Percentiles rank a stretch among this genome's conserved stretches.
Conservation (phyloP, 352 stramenopile genomes). For the Globisporangium nodosum region DNA sequence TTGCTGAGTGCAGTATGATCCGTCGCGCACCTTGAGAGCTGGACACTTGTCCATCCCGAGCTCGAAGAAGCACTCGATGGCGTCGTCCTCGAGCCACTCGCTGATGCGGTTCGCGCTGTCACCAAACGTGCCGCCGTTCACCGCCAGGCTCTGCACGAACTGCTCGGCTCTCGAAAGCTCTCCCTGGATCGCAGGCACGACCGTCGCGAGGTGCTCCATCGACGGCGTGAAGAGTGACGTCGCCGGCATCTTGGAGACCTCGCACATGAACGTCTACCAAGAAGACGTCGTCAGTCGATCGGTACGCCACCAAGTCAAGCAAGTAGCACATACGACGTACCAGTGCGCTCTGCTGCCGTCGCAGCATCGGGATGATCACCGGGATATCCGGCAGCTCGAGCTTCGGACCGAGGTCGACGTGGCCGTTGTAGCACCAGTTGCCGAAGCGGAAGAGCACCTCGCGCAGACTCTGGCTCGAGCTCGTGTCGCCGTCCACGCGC, state of each 20-base stretch:
- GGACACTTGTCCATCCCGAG: slow-evolving; percentile 69
- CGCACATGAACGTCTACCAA: slow-evolving; percentile 86
- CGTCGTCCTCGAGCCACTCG: slow-evolving; percentile 89
- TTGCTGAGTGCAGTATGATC: too few relatives aligned
- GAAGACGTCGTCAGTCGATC: not conserved
- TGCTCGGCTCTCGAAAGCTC: slow-evolving; percentile 81
- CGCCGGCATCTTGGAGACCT: slow-evolving; percentile 87
- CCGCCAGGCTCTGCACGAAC: slow-evolving; percentile 63
- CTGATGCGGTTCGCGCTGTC: slow-evolving; percentile 41
- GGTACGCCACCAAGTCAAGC: not conserved
- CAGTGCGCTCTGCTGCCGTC: slow-evolving; percentile 89
- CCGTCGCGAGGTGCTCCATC: slow-evolving; percentile 81
- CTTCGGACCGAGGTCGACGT: slow-evolving; percentile 88
- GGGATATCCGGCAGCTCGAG: slow-evolving; percentile 89
- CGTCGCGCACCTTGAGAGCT: slow-evolving; percentile 41
- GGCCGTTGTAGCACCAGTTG: slow-evolving; percentile 93
- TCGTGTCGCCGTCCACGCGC: slow-evolving; percentile 19
- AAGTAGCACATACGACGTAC: slow-evolving; percentile 18
- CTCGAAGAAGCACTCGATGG: slow-evolving; percentile 91
- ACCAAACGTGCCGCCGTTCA: slow-evolving; percentile 26
- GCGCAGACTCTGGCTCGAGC: slow-evolving; percentile 45
- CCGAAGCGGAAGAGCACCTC: slow-evolving; percentile 94
- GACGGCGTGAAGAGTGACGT: slow-evolving; percentile 84
- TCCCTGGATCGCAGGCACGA: slow-evolving; percentile 83
- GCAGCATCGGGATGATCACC: slow-evolving; percentile 91